A percentile compares a stretch with the other conserved stretches of the same genome.
These are phyloP conservation scores for Tylopilus intermedius DNA, from an alignment of 768 basidiomycete species.

Conservation along the genomic window DNA sequence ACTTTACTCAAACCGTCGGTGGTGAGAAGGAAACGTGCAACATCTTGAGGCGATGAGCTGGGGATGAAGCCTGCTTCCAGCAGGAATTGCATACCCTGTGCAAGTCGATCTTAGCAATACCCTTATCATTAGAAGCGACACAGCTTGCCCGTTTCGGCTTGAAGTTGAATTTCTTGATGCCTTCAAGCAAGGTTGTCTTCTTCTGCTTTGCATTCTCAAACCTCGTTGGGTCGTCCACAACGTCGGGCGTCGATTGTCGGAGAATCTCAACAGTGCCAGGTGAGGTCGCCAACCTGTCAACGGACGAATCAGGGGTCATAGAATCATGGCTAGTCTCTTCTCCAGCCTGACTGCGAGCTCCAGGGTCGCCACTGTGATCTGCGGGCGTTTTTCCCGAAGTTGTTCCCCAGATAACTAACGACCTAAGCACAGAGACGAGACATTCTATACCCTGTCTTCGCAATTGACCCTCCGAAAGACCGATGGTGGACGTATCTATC, in stretches of 20 bases:
- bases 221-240: slow-evolving; percentile 81
- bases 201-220: slow-evolving; percentile 96
- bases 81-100: slow-evolving; percentile 83
- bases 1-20: slow-evolving; percentile 93
- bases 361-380: slow-evolving; percentile 34
- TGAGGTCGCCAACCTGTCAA: slow-evolving; percentile 49
- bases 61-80: slow-evolving; percentile 84
- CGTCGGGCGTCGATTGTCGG: slow-evolving; percentile 70
- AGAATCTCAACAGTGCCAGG: slow-evolving; percentile 49
- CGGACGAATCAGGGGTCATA: slow-evolving; percentile 50
- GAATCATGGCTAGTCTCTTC: slow-evolving; percentile 54
- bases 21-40: slow-evolving; percentile 79
- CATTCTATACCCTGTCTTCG: slow-evolving; percentile 93
- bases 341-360: slow-evolving; percentile 40
- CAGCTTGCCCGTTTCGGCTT: slow-evolving; percentile 88
- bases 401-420: slow-evolving; percentile 88
- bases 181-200: slow-evolving; percentile 91
- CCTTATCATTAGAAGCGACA: background rate
- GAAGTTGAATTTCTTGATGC: slow-evolving; percentile 96
- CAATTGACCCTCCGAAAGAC: slow-evolving; percentile 77
- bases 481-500: slow-evolving; percentile 62
- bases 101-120: slow-evolving; percentile 1
- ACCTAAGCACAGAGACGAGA: slow-evolving; percentile 80
- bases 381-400: slow-evolving; percentile 36
- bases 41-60: slow-evolving; percentile 62